Evolutionary conservation across 345 rosid species (phyloP).

Genomic region (Dipteronia dyeriana): DNA sequence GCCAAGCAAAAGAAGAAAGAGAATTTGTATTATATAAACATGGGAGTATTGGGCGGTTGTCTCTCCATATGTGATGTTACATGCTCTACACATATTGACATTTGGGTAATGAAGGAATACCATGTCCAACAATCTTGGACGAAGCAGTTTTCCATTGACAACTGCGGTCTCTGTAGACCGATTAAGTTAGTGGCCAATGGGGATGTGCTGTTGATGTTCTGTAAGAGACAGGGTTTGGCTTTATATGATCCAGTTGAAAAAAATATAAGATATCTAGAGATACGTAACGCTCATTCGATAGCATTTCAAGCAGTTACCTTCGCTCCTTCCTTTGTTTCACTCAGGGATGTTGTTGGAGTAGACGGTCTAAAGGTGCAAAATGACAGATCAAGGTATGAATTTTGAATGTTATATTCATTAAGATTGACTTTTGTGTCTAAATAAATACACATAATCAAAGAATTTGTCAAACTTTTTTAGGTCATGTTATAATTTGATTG

Average conservation of each 20-base stretch:
- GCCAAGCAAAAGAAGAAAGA: background rate
- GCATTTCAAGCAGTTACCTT: constrained; percentile 14
- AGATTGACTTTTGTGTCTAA: background rate
- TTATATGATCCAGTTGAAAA: constrained; percentile 4
- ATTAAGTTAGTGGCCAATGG: background rate
- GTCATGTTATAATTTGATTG: too few relatives aligned
- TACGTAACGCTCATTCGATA: background rate
- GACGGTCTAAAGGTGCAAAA: background rate
- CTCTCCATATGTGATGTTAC: constrained; percentile 22
- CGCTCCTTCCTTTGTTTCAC: constrained; percentile 14
- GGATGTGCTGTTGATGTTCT: constrained; percentile 11
- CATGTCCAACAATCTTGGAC: constrained; percentile 26
- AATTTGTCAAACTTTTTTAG: too few relatives aligned
- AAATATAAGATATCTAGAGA: background rate
- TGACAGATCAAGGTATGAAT: constrained; percentile 10
- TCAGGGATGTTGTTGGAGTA: constrained; percentile 7
- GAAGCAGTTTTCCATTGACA: constrained; percentile 4
- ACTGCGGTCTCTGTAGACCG: background rate
- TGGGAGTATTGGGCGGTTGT: constrained; percentile 25
- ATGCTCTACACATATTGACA: background rate
- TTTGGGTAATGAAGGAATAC: constrained; percentile 30
- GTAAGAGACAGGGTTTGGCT: constrained; percentile 2
- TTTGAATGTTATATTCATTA: background rate
- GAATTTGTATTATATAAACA: constrained; percentile 3
- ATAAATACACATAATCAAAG: too few relatives aligned